phyloP scores from a whole-genome alignment of 179 eudicot genomes.

The Amaranthus tricolor region DNA sequence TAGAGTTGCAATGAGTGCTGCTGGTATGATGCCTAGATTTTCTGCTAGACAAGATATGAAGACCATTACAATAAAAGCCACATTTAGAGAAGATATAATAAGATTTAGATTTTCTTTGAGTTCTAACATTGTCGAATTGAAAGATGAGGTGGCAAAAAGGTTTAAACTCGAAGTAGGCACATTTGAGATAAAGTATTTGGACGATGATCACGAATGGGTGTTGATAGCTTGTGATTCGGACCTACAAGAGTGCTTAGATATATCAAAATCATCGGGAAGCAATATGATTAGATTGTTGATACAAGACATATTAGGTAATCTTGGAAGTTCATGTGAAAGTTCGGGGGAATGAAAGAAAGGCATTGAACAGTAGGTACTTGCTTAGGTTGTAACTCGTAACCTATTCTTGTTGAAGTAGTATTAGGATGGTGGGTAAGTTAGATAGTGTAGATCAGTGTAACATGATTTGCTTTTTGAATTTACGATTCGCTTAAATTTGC shows the following conservation, averaged over 20 bases:
- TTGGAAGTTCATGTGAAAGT: slow-evolving; percentile 86
- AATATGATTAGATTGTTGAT: slow-evolving; percentile 62
- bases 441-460: slow-evolving; percentile 20
- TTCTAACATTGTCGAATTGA: slow-evolving; percentile 50
- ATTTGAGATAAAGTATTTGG: slow-evolving; percentile 78
- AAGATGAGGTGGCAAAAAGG: slow-evolving; percentile 80
- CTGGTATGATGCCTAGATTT: slow-evolving; percentile 34
- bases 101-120: slow-evolving; percentile 60
- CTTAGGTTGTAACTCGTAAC: slow-evolving; percentile 23
- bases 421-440: slow-evolving; percentile 21
- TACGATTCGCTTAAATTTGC: too few species aligned
- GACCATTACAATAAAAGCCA: slow-evolving; percentile 75
- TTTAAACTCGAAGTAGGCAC: slow-evolving; percentile 68
- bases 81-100: slow-evolving; percentile 76
- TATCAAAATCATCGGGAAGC: slow-evolving; percentile 55
- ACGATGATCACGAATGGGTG: slow-evolving; percentile 88
- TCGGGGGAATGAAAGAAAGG: slow-evolving; percentile 41
- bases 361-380: slow-evolving; percentile 29
- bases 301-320: slow-evolving; percentile 60
- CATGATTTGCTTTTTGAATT: too few species aligned
- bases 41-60: slow-evolving; percentile 51
- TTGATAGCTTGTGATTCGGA: slow-evolving; percentile 75
- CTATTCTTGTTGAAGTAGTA: slow-evolving; percentile 28
- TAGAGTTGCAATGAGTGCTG: slow-evolving; percentile 20
- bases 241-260: slow-evolving; percentile 77